Evolutionary conservation across 176 grass and related monocot species (phyloP).

Genomic region (Zea mays): Zm-B73-REFERENCE-NAM-5.0 NC_050103.1:87777001-87777500

Average conservation of each 20-base stretch:
- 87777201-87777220: slow-evolving; percentile 46
- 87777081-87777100: neutral
- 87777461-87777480: neutral
- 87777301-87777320: slow-evolving; percentile 24
- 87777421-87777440: no score
- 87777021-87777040: slow-evolving; percentile 3
- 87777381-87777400: neutral
- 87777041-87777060: slow-evolving; percentile 27
- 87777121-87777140: slow-evolving; percentile 46
- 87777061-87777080: neutral
- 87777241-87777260: slow-evolving; percentile 29
- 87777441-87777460: no score
- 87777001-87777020: neutral
- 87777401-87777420: neutral
- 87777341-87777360: neutral
- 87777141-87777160: slow-evolving; percentile 44
- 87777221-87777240: slow-evolving; percentile 57
- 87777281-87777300: slow-evolving; percentile 13
- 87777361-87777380: neutral
- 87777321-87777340: neutral
- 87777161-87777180: slow-evolving; percentile 58
- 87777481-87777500: slow-evolving; percentile 41
- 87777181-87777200: neutral
- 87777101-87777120: neutral
- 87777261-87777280: neutral